Evolutionary conservation across 2,329 filamentous ascomycete species (phyloP), one percentile per base, ranked within the genome.

Genomic region (Atkinsonella texensis): DNA sequence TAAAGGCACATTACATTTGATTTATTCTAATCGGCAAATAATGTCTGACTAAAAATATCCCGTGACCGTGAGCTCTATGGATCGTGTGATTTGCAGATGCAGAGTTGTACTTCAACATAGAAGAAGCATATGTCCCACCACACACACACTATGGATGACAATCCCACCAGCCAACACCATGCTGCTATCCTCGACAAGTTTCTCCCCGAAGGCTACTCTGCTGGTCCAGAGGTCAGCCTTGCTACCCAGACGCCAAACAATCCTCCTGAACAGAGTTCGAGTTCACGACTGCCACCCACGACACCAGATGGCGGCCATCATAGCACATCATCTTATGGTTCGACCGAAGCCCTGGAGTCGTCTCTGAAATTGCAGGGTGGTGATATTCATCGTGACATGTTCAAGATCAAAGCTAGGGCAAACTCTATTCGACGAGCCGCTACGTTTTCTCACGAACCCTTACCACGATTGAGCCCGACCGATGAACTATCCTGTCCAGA

Each of bases 321-420:
- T 23, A 31, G n/a, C 8, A 20, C 41, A 18, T 3, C n/a, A 35
- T 44, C 18, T 10, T 23, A 53, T 10, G 23, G 15, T 13, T 60
- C 60, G 2, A 55, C 59, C 44, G 79, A 84, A 54, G 54, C 57
- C n/a, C 54, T 67, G 35, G 66, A 70, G 51, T 88, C 84, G 1
- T 89, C 86, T 0, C 70, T 89, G 50, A 79, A 74, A 53, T 73
- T 89, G 3, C 85, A 85, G 61, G 86, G 86, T 49, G 86, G 86
- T 41, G 86, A 90, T 60, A 84, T 90, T 20, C 85, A 89, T 63
- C 81, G 86, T 35, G 84, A 87, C 59, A 76, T 90, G 35, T 90
- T 86, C 74, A 85, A 80, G 62, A 81, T 88, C 59, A 80, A 83
- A 55, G 80, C 81, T 15, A 73, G 80, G 40, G 68, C 66, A 32